phyloP scores from a whole-genome alignment of 352 stramenopile species.

The Globisporangium carolinianum region DNA sequence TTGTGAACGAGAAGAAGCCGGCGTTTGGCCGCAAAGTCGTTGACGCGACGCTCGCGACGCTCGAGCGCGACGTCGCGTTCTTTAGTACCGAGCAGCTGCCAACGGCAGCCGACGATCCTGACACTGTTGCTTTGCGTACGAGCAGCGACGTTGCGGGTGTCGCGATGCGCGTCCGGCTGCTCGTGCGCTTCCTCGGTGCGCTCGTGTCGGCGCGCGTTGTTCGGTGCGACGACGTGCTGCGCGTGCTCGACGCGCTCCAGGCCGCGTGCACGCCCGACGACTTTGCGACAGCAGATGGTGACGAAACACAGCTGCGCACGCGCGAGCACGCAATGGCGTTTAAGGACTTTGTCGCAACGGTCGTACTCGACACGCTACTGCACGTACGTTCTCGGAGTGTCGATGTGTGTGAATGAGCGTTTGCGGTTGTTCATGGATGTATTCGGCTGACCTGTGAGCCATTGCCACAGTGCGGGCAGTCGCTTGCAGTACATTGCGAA shows the following conservation, averaged over 20 bases:
- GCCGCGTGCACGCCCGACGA: constrained; percentile 54
- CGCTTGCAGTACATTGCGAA: constrained; percentile 30
- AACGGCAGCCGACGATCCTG: constrained; percentile 14
- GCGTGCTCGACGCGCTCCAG: constrained; percentile 55
- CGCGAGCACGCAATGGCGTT: constrained; percentile 51
- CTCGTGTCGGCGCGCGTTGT: constrained; percentile 51
- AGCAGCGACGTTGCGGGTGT: constrained; percentile 20
- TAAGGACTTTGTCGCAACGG: constrained; percentile 70
- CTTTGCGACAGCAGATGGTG: constrained; percentile 34
- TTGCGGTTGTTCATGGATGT: background rate
- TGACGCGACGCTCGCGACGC: constrained; percentile 18
- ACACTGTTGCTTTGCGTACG: constrained; percentile 28
- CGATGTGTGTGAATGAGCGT: background rate
- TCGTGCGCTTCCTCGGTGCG: constrained; percentile 60
- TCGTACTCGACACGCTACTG: constrained; percentile 66
- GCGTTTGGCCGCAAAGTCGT: constrained; percentile 53
- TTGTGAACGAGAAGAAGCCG: constrained; percentile 56
- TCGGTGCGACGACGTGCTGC: constrained; percentile 53
- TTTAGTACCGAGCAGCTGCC: constrained; percentile 23
- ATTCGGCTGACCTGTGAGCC: constrained; percentile 1
- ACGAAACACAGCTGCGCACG: constrained; percentile 26
- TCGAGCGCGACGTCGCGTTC: constrained; percentile 60
- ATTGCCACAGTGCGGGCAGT: constrained; percentile 28
- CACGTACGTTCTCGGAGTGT: constrained; percentile 23
- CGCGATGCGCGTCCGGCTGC: constrained; percentile 42